Base-by-base conservation (phyloP, 208 protist genomes). In the Wallacemonas sp. region DNA sequence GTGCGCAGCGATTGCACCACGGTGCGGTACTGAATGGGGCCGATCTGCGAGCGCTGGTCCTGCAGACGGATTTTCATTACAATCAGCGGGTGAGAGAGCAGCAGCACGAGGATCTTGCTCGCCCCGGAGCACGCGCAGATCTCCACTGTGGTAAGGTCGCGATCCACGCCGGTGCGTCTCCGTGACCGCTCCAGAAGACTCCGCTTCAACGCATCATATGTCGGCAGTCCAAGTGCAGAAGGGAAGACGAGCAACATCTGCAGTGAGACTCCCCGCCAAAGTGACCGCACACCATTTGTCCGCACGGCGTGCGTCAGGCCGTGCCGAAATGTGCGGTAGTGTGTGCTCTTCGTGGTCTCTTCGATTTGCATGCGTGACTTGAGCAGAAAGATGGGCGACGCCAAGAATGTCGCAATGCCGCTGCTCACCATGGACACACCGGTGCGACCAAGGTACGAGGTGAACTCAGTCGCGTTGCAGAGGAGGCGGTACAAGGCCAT, bases 311-410 rank as follows among this genome's bases (percentile, higher is more conserved):
- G 71, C 10, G 42, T 55, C 0, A 93, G 8, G 8, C 85, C 86
- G 9, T 26, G 33, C 39, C 69, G 66, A 63, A 95, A 92, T n/a
- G 76, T 80, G n/a, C 62, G 70, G 67, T 94, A 94, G 64, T 83
- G 53, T 29, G 21, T 38, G 24, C 63, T 66, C 36, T 57, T 48
- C 1, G 36, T 64, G 10, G 63, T 19, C 65, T 93, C 88, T 68
- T 96, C 86, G 19, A 88, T 67, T 76, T 93, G 86, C 86, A 93
- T 93, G 52, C 86, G 79, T 0, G 83, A 82, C 64, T 93, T 93
- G 63, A 93, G 66, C 6, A 93, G 67, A 26, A 87, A 93, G 13
- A 93, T 83, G 1, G 86, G 86, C 27, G 65, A 81, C 8, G 63
- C 66, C 2, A 83, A 37, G 34, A 76, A 71, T 27, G 78, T 74